Evolutionary conservation across 176 grass and related monocot species (phyloP).

Genomic region (Aegilops bicornis): DNA sequence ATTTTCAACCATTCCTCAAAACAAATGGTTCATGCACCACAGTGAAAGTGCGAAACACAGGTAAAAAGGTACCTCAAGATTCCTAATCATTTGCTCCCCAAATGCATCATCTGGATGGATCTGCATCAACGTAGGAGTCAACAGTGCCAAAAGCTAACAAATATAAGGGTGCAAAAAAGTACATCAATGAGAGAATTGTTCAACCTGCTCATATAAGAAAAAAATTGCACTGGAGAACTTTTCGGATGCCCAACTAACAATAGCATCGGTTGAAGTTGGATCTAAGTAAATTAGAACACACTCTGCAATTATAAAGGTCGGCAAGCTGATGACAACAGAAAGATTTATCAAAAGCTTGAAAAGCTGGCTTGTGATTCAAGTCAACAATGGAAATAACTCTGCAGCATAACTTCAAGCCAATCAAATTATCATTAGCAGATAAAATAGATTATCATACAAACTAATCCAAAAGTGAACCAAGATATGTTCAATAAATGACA

Average conservation of each 20-base stretch:
- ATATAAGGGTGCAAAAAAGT: slow-evolving; percentile 17
- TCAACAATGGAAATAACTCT: slow-evolving; percentile 1
- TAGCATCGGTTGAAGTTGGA: slow-evolving; percentile 62
- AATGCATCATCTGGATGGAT: slow-evolving; percentile 98
- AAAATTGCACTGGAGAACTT: slow-evolving; percentile 81
- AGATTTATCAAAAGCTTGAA: slow-evolving; percentile 46
- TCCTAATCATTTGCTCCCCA: slow-evolving; percentile 98
- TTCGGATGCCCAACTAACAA: slow-evolving; percentile 83
- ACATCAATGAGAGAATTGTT: slow-evolving; percentile 22
- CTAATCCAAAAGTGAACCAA: background rate
- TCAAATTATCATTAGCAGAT: slow-evolving; percentile 16
- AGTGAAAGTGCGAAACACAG: background rate
- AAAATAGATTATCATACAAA: background rate
- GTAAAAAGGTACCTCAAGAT: slow-evolving; percentile 67
- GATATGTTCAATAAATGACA: background rate
- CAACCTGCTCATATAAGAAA: slow-evolving; percentile 95
- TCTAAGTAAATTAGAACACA: slow-evolving; percentile 98
- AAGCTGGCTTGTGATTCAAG: slow-evolving; percentile 4
- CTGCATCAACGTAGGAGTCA: slow-evolving; percentile 48
- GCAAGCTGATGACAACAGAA: slow-evolving; percentile 90
- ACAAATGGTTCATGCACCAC: slow-evolving; percentile 15
- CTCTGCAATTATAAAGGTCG: slow-evolving; percentile 99
- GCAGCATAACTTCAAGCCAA: slow-evolving; percentile 1
- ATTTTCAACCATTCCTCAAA: background rate
- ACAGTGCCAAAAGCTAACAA: slow-evolving; percentile 3